Conservation (phyloP, 2,329 filamentous ascomycete species). For the Aspergillus terreus region DNA sequence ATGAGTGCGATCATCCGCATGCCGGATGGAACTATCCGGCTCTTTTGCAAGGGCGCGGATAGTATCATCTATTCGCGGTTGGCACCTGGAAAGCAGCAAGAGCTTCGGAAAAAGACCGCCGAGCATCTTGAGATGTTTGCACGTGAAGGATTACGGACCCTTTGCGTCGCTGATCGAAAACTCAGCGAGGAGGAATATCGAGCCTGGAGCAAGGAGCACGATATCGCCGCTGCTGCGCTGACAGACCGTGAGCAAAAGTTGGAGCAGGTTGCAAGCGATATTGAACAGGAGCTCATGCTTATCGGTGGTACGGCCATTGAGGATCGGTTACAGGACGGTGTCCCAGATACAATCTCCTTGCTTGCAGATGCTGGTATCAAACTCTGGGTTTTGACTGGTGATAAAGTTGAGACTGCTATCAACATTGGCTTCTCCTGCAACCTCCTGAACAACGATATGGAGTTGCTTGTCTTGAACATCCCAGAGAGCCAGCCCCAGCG, state of each 20-base stretch:
- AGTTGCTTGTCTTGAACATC: conserved; percentile 84
- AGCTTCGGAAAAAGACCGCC: conserved; percentile 77
- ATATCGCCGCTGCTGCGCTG: conserved; percentile 78
- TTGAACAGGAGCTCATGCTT: conserved; percentile 84
- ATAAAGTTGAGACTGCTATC: conserved; percentile 99
- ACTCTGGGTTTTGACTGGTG: conserved; percentile 95
- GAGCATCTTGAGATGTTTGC: conserved; percentile 97
- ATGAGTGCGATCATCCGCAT: conserved; percentile 98
- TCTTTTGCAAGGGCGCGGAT: conserved; percentile 97
- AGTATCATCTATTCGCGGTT: conserved; percentile 94
- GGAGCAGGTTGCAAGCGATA: conserved; percentile 81
- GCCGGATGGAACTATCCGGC: conserved; percentile 81
- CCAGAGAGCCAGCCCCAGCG: conserved; percentile 66
- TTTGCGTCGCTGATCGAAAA: conserved; percentile 85
- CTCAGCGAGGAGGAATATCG: conserved; percentile 79
- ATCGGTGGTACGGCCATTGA: conserved; percentile 96
- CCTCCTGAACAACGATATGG: conserved; percentile 95
- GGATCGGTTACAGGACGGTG: conserved; percentile 92
- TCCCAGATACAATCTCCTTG: conserved; percentile 90
- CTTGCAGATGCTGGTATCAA: conserved; percentile 94
- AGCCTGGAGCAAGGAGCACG: conserved; percentile 80
- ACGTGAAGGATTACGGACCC: conserved; percentile 85
- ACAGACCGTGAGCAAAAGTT: conserved; percentile 88
- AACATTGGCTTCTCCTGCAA: conserved; percentile 99
- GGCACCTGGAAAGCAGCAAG: conserved; percentile 76